Conservation (phyloP, 768 basidiomycete genomes). For the Lentinula lateritia region DNA sequence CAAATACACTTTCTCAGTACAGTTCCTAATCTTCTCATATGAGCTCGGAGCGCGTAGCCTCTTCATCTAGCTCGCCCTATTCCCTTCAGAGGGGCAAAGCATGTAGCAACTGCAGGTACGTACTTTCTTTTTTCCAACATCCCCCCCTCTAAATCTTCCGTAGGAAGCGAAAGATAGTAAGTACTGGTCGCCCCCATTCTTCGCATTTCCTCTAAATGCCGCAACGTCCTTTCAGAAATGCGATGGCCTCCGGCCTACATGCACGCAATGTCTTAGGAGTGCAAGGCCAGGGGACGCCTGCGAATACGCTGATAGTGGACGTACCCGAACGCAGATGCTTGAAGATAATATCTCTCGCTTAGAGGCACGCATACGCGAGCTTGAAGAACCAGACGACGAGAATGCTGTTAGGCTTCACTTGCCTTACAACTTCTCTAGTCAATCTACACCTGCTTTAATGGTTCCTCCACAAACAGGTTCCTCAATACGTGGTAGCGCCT, state of each 20-base stretch:
- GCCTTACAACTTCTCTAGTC: slow-evolving; percentile 9
- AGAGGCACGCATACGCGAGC: slow-evolving; percentile 31
- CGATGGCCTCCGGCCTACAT: slow-evolving; percentile 33
- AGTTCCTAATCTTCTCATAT: not conserved
- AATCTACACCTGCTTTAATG: slow-evolving; percentile 1
- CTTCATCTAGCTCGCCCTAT: slow-evolving; percentile 1
- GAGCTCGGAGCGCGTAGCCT: not conserved
- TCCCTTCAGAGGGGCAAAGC: slow-evolving; percentile 8
- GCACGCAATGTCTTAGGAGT: slow-evolving; percentile 31
- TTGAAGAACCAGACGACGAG: slow-evolving; percentile 25
- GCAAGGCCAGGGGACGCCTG: slow-evolving; percentile 33
- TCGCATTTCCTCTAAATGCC: not conserved
- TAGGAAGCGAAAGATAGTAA: slow-evolving; percentile 8
- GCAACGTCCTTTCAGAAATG: slow-evolving; percentile 26
- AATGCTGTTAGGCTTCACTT: slow-evolving; percentile 12
- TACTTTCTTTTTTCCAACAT: not conserved
- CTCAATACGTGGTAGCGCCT: not conserved
- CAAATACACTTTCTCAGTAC: not conserved
- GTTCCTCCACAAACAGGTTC: not conserved
- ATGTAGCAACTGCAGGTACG: slow-evolving; percentile 8
- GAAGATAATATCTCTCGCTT: slow-evolving; percentile 36
- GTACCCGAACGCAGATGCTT: slow-evolving; percentile 30
- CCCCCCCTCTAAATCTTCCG: not conserved
- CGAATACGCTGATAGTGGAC: slow-evolving; percentile 36
- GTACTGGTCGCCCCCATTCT: not conserved